Base-by-base conservation (phyloP, 805 yeast species). In the Candida maesae region DNA sequence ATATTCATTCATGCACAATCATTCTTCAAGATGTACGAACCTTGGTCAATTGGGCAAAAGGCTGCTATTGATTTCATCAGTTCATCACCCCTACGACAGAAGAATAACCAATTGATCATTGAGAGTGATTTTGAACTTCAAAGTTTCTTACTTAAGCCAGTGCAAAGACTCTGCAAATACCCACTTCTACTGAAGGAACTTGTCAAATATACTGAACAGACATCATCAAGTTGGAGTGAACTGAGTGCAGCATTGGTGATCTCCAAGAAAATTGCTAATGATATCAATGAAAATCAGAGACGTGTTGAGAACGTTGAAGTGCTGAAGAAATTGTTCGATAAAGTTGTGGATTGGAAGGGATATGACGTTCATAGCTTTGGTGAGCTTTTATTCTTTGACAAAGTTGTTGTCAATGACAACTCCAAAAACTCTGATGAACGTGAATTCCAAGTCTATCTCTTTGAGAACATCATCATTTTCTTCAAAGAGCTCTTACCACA, bases 121-220 rank as follows among this genome's bases (percentile, higher is more conserved):
- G 91, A 81, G 49, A 91, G 93, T 20, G 84, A 87, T 32, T 81
- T 89, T 58, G 99, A 91, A 61, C 70, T 93, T 39, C 98, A 86
- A 59, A 81, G 91, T 37, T 86, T 86, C 62, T 71, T 93, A 31
- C 78, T 93, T 52, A 93, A 91, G 61, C 99, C 99, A 0, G 87
- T 93, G 28, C 99, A 93, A 67, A 76, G 99, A 49, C 73, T 93
- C n/a, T 87, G 96, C 71, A 87, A 90, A 60, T 93, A 93, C 62
- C 99, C 98, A 2, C 66, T 93, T 38, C 69, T 93, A 36, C 65
- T 93, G 38, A 79, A 76, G 53, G 93, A 87, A 57, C 69, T 93
- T 39, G 60, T 86, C 37, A 88, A 87, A 58, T 60, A 70, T 36
- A 76, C 88, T 10, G 82, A 79, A 27, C 58, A 60, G 12, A 58